Evolutionary conservation across 2,329 filamentous ascomycete genomes (phyloP).

Genomic region (Aspergillus nomiae): DNA sequence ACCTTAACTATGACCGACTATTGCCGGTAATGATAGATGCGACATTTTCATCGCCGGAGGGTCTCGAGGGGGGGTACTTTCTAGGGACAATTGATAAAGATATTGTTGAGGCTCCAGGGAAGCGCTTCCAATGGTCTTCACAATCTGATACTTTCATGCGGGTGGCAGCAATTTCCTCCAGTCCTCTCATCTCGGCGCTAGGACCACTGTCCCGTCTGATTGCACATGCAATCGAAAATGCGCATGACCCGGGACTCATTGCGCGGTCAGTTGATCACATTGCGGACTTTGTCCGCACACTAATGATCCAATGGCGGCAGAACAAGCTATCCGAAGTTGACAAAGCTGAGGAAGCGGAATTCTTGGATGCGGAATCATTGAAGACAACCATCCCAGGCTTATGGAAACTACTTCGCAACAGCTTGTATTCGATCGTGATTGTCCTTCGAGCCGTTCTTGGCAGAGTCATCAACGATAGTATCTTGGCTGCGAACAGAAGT

Average conservation of each 20-base stretch:
- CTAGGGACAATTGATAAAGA: conserved; percentile 70
- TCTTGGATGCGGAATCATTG: conserved; percentile 66
- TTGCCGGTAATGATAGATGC: conserved; percentile 70
- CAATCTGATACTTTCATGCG: conserved; percentile 60
- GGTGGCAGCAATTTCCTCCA: conserved; percentile 57
- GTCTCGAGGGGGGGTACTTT: conserved; percentile 76
- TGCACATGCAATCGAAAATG: conserved; percentile 62
- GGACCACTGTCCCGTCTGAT: conserved; percentile 65
- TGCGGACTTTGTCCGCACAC: conserved; percentile 64
- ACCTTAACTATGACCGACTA: conserved; percentile 68
- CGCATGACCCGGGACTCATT: conserved; percentile 47
- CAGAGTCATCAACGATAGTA: conserved; percentile 60
- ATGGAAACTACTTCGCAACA: conserved; percentile 74
- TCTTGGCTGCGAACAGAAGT: conserved; percentile 57
- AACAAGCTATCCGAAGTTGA: conserved; percentile 76
- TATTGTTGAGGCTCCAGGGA: conserved; percentile 56
- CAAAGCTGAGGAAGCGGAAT: conserved; percentile 62
- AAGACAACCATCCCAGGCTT: conserved; percentile 69
- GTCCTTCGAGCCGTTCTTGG: conserved; percentile 73
- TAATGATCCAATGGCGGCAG: conserved; percentile 73
- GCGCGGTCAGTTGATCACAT: conserved; percentile 60
- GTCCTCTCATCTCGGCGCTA: conserved; percentile 62
- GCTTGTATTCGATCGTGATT: conserved; percentile 74
- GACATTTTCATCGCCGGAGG: conserved; percentile 69
- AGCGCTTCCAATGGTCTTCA: conserved; percentile 67